phyloP scores from a whole-genome alignment of 345 rosid species.

The Populus nigra region DNA sequence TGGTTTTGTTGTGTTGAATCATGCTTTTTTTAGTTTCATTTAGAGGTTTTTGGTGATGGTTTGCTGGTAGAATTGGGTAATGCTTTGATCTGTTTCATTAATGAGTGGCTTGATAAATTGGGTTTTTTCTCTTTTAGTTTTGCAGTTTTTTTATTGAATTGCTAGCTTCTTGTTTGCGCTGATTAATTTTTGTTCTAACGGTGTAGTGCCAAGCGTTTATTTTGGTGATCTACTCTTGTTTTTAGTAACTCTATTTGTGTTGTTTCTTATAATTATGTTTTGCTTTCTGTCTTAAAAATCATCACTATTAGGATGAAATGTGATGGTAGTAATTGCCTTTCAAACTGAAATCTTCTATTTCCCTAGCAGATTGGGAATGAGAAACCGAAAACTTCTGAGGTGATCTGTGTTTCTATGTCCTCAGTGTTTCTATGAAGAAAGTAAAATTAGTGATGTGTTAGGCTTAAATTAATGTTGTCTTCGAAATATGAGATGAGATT shows the following conservation, averaged over 20 bases:
- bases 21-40: slow-evolving; percentile 24
- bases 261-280: slow-evolving; percentile 12
- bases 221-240: slow-evolving; percentile 44
- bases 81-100: slow-evolving; percentile 44
- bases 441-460: slow-evolving; percentile 1
- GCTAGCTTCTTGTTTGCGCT: slow-evolving; percentile 8
- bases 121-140: background rate
- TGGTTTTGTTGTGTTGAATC: slow-evolving; percentile 35
- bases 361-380: slow-evolving; percentile 8
- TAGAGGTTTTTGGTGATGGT: slow-evolving; percentile 24
- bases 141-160: slow-evolving; percentile 15
- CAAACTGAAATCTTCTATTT: slow-evolving; percentile 10
- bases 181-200: slow-evolving; percentile 8
- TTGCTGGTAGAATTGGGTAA: slow-evolving; percentile 16
- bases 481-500: background rate
- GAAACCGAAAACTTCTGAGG: background rate
- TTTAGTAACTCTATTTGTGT: slow-evolving; percentile 17
- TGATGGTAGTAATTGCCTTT: slow-evolving; percentile 11
- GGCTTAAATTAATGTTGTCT: background rate
- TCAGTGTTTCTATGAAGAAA: slow-evolving; percentile 4
- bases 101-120: slow-evolving; percentile 14
- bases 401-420: slow-evolving; percentile 1
- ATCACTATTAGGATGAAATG: background rate
- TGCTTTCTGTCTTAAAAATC: slow-evolving; percentile 12
- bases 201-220: slow-evolving; percentile 8